Evolutionary conservation across 305 asterid genomes (phyloP), one percentile per base, ranked within the genome.

Genomic region (Fraxinus sp.): DNA sequence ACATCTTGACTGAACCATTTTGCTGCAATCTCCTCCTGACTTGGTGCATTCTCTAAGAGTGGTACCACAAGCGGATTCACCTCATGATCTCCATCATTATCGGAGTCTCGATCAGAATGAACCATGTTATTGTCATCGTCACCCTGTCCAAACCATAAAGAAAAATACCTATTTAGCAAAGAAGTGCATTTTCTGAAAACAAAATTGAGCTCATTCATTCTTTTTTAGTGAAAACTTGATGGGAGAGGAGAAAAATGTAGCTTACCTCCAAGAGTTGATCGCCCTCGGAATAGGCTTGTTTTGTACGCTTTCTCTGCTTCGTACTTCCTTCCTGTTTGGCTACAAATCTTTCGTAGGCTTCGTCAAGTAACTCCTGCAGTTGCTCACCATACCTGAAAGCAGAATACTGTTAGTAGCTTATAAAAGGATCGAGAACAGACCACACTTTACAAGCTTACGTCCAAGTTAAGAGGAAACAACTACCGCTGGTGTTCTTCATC

Each of bases 1-100:
- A 95, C 95, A 79, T 95, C 98, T 84, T 97, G 99, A 80, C 92
- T 92, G 80, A 93, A 97, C 99, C 99, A 97, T 84, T 90, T 91
- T 8, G 91, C 90, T 14, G 94, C 92, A 59, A 93, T 90, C 89
- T 95, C 98, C 57, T 93, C 97, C 87, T 92, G 92, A 59, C 92
- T 90, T 5, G 92, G 98, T 59, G 46, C 92, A 57, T 87, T 84
- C 36, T 92, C 98, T 20, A 78, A 87, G 26, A 92, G 93, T 7
- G 96, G 95, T 68, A 93, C 90, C 84, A 97, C 80, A 26, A 97
- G 98, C 84, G 98, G 99, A 85, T 97, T 97, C 70, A 87, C 87
- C 85, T 95, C 97, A 28, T 33, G 71, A 78, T 86, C 89, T 52
- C 72, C 77, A 8, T 93, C 98, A 77, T 89, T 88, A 85, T 92